Percentiles rank a stretch among this genome's conserved stretches.
Evolutionary conservation across 306 rosid genomes (phyloP).

Genomic region (Vicia faba): DNA sequence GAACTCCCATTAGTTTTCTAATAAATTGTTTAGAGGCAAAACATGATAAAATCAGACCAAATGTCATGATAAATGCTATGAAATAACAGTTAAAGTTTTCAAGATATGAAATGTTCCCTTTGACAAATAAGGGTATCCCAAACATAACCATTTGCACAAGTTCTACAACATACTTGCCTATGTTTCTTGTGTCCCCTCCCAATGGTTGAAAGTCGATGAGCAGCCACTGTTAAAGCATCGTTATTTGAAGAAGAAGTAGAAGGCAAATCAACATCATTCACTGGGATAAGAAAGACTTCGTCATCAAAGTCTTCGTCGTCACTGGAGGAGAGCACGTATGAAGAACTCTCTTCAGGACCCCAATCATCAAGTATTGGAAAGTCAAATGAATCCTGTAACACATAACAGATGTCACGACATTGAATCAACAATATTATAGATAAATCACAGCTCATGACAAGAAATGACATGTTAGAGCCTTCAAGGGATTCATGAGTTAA

Average conservation of each 20-base stretch:
- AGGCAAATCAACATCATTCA: constrained; percentile 79
- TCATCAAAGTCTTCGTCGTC: constrained; percentile 77
- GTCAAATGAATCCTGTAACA: constrained; percentile 63
- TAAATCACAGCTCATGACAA: constrained; percentile 6
- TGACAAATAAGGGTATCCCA: constrained; percentile 9
- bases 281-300: constrained; percentile 55
- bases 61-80: constrained; percentile 8
- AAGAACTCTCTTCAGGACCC: constrained; percentile 47
- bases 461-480: constrained; percentile 12
- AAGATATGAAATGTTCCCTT: constrained; percentile 23
- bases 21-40: constrained; percentile 13
- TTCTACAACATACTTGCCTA: constrained; percentile 63
- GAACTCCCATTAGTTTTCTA: not conserved
- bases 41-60: constrained; percentile 3
- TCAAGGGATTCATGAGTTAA: constrained; percentile 16
- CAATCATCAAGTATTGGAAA: constrained; percentile 59
- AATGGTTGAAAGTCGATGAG: constrained; percentile 72
- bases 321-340: constrained; percentile 58
- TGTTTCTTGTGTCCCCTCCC: constrained; percentile 59
- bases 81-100: constrained; percentile 9
- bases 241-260: constrained; percentile 47
- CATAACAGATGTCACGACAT: constrained; percentile 2
- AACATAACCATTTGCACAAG: constrained; percentile 21
- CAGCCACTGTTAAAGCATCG: constrained; percentile 62
- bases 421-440: constrained; percentile 7